Evolutionary conservation across 441 rosid genomes (phyloP).

Genomic region (Kokia cookei): DNA sequence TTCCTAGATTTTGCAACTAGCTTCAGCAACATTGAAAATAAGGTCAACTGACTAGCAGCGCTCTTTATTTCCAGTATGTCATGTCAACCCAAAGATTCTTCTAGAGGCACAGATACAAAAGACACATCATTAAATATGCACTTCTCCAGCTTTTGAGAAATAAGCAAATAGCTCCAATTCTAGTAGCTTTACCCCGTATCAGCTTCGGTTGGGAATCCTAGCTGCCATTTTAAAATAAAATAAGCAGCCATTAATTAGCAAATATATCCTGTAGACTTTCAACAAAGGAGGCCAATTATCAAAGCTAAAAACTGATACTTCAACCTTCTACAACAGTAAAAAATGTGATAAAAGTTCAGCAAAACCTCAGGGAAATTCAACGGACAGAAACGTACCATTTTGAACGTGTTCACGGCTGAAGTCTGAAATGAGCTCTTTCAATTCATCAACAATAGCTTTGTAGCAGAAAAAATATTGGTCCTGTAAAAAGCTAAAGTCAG

Average conservation of each 20-base stretch:
- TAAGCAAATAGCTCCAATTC: background rate
- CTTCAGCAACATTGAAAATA: background rate
- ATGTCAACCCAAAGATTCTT: background rate
- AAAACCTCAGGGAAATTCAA: slow-evolving; percentile 2
- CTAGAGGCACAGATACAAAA: background rate
- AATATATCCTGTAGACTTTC: background rate
- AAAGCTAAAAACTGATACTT: background rate
- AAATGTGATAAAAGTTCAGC: background rate
- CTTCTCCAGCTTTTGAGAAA: background rate
- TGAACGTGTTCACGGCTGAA: slow-evolving; percentile 20
- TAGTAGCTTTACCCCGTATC: background rate
- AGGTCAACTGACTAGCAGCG: background rate
- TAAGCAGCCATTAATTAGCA: background rate
- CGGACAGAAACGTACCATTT: background rate
- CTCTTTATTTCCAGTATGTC: background rate
- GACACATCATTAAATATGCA: background rate
- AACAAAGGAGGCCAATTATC: background rate
- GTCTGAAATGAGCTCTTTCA: slow-evolving; percentile 50
- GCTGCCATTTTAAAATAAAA: background rate
- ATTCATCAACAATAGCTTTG: slow-evolving; percentile 58
- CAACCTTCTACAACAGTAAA: background rate
- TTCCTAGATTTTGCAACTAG: background rate
- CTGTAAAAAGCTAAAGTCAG: slow-evolving; percentile 22
- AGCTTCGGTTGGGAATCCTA: slow-evolving; percentile 1
- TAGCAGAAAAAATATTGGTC: slow-evolving; percentile 84